These are phyloP conservation scores for Blastobotrys mokoenaii DNA, from an alignment of 805 yeast genomes.

Conservation along the genomic window DNA sequence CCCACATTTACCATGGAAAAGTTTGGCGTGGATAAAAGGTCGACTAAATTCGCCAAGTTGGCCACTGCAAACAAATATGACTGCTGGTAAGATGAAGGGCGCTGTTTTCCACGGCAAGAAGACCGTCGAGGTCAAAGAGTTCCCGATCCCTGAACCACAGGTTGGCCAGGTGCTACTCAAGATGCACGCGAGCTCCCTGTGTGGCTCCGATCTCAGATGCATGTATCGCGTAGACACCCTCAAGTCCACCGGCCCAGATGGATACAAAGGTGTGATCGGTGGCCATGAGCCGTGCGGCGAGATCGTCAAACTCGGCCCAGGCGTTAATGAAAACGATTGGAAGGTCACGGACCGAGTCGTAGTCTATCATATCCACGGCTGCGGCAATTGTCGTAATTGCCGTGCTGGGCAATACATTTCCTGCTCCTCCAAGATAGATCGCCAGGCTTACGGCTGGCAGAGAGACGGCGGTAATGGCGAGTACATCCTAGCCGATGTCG, in stretches of 20 bases:
- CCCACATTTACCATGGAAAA: too few species aligned
- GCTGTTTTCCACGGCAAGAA: constrained; percentile 9
- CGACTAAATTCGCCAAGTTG: too few species aligned
- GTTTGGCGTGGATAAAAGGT: too few species aligned
- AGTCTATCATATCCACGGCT: constrained; percentile 12
- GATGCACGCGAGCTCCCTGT: constrained; percentile 10
- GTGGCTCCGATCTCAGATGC: constrained; percentile 12
- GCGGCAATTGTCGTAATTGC: constrained; percentile 11
- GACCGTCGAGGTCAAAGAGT: constrained; percentile 4
- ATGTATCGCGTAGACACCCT: constrained; percentile 9
- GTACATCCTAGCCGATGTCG: constrained; percentile 7
- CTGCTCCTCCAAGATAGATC: constrained; percentile 3
- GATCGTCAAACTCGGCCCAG: constrained; percentile 9
- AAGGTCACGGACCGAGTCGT: constrained; percentile 8
- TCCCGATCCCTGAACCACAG: constrained; percentile 8
- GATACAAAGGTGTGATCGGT: constrained; percentile 11
- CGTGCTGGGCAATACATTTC: constrained; percentile 9
- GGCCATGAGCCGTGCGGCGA: constrained; percentile 14
- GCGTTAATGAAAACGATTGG: constrained; percentile 8
- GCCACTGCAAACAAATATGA: too few species aligned
- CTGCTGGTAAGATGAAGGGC: constrained; percentile 6
- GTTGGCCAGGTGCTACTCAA: constrained; percentile 13
- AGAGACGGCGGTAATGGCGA: constrained; percentile 11
- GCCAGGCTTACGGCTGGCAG: constrained; percentile 13
- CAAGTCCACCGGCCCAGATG: constrained; percentile 10